phyloP scores from a whole-genome alignment of 2,329 filamentous ascomycete genomes.

The Alternaria novae-zelandiae region DNA sequence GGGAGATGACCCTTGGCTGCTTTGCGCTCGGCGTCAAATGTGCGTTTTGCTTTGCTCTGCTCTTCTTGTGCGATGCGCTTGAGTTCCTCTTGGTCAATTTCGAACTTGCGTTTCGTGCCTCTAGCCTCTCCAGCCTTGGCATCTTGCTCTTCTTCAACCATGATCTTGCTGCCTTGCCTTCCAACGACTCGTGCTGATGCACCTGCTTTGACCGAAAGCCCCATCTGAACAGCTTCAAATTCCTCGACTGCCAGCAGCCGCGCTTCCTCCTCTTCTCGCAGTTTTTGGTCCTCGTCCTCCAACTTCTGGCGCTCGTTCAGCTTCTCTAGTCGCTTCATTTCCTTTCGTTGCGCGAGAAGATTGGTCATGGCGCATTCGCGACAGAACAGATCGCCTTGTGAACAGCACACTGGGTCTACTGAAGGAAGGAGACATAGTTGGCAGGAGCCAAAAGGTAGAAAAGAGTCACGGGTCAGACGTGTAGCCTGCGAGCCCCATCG shows the following conservation, averaged over 20 bases:
- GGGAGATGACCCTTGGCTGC: slow-evolving; percentile 72
- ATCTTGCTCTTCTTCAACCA: slow-evolving; percentile 49
- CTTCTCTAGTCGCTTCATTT: slow-evolving; percentile 82
- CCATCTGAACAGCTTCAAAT: slow-evolving; percentile 86
- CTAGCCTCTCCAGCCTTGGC: slow-evolving; percentile 29
- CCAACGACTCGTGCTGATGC: slow-evolving; percentile 49
- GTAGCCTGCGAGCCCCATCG: slow-evolving; percentile 83
- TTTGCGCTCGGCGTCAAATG: slow-evolving; percentile 73
- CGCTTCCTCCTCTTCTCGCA: slow-evolving; percentile 71
- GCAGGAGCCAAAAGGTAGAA: slow-evolving; percentile 89
- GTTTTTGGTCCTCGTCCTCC: slow-evolving; percentile 67
- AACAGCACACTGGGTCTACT: slow-evolving; percentile 81
- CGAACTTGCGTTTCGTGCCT: slow-evolving; percentile 76
- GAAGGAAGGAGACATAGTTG: slow-evolving; percentile 84
- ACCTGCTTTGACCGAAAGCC: slow-evolving; percentile 50
- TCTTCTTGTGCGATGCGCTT: slow-evolving; percentile 73
- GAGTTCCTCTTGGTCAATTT: slow-evolving; percentile 79
- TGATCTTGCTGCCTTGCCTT: slow-evolving; percentile 53
- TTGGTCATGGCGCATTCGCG: slow-evolving; percentile 92
- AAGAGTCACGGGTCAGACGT: slow-evolving; percentile 88
- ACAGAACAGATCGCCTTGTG: slow-evolving; percentile 84
- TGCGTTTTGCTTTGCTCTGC: slow-evolving; percentile 70
- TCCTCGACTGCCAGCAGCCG: slow-evolving; percentile 74
- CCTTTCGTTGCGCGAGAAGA: slow-evolving; percentile 87
- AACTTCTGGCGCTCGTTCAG: slow-evolving; percentile 66